Conservation (phyloP, 2,329 filamentous ascomycete genomes). For the Calonectria hawksworthii region DNA sequence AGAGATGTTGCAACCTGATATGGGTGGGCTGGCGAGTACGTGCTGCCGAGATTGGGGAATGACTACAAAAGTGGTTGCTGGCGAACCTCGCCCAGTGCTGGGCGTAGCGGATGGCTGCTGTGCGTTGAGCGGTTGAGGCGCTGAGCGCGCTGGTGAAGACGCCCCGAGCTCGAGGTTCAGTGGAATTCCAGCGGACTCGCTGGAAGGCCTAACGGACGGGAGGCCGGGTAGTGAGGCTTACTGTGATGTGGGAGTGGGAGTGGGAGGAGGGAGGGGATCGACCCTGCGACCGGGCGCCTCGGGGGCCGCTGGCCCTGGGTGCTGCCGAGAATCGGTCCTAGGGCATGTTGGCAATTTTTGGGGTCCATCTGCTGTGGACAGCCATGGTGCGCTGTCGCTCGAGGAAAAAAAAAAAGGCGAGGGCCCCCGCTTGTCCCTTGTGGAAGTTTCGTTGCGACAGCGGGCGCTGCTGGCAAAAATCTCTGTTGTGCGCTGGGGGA, state of each 20-base stretch:
- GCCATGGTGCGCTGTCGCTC: constrained; percentile 8
- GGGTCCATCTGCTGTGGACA: constrained; percentile 20
- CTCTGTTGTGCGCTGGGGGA: constrained; percentile 19
- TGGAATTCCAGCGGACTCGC: not conserved
- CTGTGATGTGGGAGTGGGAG: constrained; percentile 7
- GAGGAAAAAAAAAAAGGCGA: not conserved
- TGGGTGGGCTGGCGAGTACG: constrained; percentile 7
- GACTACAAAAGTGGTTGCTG: not conserved
- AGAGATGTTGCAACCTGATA: constrained; percentile 17
- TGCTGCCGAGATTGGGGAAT: not conserved
- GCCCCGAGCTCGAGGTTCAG: constrained; percentile 5
- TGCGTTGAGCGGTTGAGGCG: not conserved
- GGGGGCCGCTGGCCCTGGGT: not conserved
- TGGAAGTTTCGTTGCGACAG: not conserved
- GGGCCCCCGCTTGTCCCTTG: constrained; percentile 6
- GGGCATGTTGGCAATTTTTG: constrained; percentile 8
- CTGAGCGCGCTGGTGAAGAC: not conserved
- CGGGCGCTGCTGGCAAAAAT: not conserved
- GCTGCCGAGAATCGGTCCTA: constrained; percentile 10
- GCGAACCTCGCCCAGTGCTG: not conserved
- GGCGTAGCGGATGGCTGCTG: not conserved
- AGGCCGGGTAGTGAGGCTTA: constrained; percentile 10
- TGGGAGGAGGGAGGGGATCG: constrained; percentile 17
- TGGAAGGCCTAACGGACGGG: not conserved
- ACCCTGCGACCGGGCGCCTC: constrained; percentile 1